Evolutionary conservation across 768 basidiomycete species (phyloP).

Genomic region (Leccinellum rugosiceps): DNA sequence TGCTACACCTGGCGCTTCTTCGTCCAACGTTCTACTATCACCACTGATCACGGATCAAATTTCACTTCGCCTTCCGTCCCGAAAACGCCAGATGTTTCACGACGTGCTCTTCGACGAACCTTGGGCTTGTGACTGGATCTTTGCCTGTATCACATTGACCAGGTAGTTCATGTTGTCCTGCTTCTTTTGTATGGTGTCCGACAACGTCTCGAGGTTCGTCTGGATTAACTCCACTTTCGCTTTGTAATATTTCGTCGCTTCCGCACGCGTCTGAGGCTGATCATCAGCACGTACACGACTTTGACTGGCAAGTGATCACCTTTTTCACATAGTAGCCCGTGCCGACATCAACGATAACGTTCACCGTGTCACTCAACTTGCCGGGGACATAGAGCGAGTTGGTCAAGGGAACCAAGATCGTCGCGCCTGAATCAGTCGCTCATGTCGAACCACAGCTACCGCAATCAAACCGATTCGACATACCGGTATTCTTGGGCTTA

Average conservation of each 20-base stretch:
- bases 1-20: not conserved
- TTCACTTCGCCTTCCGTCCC: not conserved
- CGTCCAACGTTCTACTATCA: not conserved
- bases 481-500: slow-evolving; percentile 64
- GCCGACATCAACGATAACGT: slow-evolving; percentile 93
- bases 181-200: slow-evolving; percentile 88
- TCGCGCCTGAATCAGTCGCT: slow-evolving; percentile 56
- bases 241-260: slow-evolving; percentile 80
- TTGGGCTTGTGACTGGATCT: slow-evolving; percentile 35
- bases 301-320: slow-evolving; percentile 40
- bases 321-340: slow-evolving; percentile 97
- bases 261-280: slow-evolving; percentile 62
- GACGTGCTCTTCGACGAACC: slow-evolving; percentile 20
- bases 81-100: slow-evolving; percentile 4
- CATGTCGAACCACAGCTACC: not conserved
- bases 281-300: not conserved
- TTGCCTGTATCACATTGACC: slow-evolving; percentile 68
- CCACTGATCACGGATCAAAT: not conserved
- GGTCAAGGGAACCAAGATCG: slow-evolving; percentile 87
- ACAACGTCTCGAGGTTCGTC: slow-evolving; percentile 79
- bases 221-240: slow-evolving; percentile 80
- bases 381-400: slow-evolving; percentile 96
- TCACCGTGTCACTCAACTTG: slow-evolving; percentile 73
- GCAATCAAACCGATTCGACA: slow-evolving; percentile 2
- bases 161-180: slow-evolving; percentile 83